Conservation (phyloP, 2,329 filamentous ascomycete genomes). For the Hypoxylon sp. region DNA sequence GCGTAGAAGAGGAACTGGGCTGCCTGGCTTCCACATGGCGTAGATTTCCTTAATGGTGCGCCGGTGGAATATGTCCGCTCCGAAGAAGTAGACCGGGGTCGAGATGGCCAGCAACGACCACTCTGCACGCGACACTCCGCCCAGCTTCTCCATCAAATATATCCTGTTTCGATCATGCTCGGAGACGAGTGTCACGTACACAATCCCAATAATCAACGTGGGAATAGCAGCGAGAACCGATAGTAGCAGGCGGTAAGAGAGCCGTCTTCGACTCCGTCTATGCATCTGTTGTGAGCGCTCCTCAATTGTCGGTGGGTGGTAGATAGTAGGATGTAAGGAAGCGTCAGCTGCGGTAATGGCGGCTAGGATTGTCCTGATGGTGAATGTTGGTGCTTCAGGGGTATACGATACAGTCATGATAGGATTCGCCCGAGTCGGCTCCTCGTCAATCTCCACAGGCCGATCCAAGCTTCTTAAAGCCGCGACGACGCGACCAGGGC, state of each 20-base stretch:
- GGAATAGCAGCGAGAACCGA: slow-evolving; percentile 10
- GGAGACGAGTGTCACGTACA: slow-evolving; percentile 15
- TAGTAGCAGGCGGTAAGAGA: slow-evolving; percentile 8
- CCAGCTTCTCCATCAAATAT: slow-evolving; percentile 18
- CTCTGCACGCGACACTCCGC: slow-evolving; percentile 16
- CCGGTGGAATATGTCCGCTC: slow-evolving; percentile 17
- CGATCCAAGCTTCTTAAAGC: too few species aligned
- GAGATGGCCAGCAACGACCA: slow-evolving; percentile 18
- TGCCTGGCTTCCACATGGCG: slow-evolving; percentile 10
- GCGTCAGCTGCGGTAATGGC: background rate
- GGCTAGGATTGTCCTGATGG: slow-evolving; percentile 8
- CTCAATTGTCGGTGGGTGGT: slow-evolving; percentile 18
- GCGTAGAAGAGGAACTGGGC: slow-evolving; percentile 13
- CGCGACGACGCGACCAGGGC: too few species aligned
- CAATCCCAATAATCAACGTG: slow-evolving; percentile 15
- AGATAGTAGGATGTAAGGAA: background rate
- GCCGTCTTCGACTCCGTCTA: slow-evolving; percentile 1
- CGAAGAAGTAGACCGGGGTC: slow-evolving; percentile 18
- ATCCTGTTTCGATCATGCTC: slow-evolving; percentile 1
- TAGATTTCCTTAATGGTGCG: slow-evolving; percentile 7
- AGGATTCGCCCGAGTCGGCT: background rate
- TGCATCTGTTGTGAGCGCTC: slow-evolving; percentile 21
- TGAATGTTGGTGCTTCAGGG: slow-evolving; percentile 4
- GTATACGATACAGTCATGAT: slow-evolving; percentile 11
- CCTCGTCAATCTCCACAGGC: too few species aligned